Evolutionary conservation across 768 basidiomycete genomes (phyloP), one percentile per base, ranked within the genome.

Genomic region (Calocybe indica): DNA sequence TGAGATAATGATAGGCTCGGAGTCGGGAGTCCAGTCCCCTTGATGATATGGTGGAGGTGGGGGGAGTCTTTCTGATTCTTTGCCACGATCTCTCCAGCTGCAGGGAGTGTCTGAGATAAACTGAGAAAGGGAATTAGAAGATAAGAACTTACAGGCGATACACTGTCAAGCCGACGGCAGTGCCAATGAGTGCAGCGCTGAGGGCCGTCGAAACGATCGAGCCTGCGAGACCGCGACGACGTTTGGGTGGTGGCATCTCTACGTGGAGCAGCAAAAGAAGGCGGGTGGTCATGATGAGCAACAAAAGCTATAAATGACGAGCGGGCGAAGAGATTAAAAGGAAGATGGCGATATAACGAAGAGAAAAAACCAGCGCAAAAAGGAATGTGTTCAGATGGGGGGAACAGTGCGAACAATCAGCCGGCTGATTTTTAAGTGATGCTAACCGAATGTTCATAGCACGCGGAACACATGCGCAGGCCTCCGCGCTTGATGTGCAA

Each of bases 151-250:
- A 91, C 89, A 92, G 70, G 64, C 87, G 79, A 69, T 90, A 92
- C 37, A 90, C 87, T 39, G 88, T 89, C 52, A 91, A 74, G 50
- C 89, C 89, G 44, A 92, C 89, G 11, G 90, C 90, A 14, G 87
- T 84, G 49, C 89, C 87, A 51, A 92, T 87, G 49, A 92, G 76
- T 40, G 88, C 90, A 53, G 89, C 88, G 67, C 78, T 88, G 66
- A 92, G 70, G 47, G 90, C 89, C 31, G 88, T 87, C 11, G 87
- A 85, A 52, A 91, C 79, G 58, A 92, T 83, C 49, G 86, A 84
- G 52, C 87, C 87, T 53, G 88, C 84, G 65, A 91, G 75, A 51
- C 84, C 84, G 58, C 85, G 80, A 51, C 88, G 85, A 60, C 83
- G 82, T 73, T 91, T 92, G 55, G 80, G 70, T 40, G 88, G 83